Evolutionary conservation across 306 rosid genomes (phyloP).

Genomic region (Astragalus membranaceus): DNA sequence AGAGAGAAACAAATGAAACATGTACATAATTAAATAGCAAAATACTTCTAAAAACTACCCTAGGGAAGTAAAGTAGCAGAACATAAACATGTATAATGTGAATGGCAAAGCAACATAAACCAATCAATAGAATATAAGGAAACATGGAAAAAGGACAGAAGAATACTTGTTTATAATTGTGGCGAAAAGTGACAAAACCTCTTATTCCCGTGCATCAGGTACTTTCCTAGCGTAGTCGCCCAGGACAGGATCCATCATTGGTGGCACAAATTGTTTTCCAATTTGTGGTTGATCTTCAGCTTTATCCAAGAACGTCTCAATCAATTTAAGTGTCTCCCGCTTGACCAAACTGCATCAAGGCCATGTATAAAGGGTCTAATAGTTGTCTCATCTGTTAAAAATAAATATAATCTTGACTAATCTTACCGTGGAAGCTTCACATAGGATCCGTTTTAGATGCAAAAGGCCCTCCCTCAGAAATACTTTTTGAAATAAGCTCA

Average conservation of each 20-base stretch:
- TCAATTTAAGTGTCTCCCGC: slow-evolving; percentile 91
- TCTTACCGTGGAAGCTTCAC: slow-evolving; percentile 84
- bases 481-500: too few relatives aligned
- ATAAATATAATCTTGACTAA: not conserved
- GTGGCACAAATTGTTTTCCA: slow-evolving; percentile 97
- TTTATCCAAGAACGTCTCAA: slow-evolving; percentile 96
- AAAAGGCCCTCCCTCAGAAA: too few relatives aligned
- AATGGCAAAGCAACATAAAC: too few relatives aligned
- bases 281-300: slow-evolving; percentile 97
- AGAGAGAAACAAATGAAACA: too few relatives aligned
- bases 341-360: slow-evolving; percentile 73
- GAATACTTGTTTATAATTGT: too few relatives aligned
- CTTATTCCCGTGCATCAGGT: slow-evolving; percentile 98
- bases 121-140: too few relatives aligned
- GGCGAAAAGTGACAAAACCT: slow-evolving; percentile 93
- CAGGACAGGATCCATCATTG: slow-evolving; percentile 98
- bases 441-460: slow-evolving; percentile 78
- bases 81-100: too few relatives aligned
- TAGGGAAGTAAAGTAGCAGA: too few relatives aligned
- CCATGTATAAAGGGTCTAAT: not conserved
- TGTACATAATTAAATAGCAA: too few relatives aligned
- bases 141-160: too few relatives aligned
- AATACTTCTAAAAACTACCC: too few relatives aligned
- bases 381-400: not conserved
- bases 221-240: slow-evolving; percentile 95